Evolutionary conservation across 768 basidiomycete species (phyloP), one percentile per base, ranked within the genome.

Genomic region (Leccinum imitatum): DNA sequence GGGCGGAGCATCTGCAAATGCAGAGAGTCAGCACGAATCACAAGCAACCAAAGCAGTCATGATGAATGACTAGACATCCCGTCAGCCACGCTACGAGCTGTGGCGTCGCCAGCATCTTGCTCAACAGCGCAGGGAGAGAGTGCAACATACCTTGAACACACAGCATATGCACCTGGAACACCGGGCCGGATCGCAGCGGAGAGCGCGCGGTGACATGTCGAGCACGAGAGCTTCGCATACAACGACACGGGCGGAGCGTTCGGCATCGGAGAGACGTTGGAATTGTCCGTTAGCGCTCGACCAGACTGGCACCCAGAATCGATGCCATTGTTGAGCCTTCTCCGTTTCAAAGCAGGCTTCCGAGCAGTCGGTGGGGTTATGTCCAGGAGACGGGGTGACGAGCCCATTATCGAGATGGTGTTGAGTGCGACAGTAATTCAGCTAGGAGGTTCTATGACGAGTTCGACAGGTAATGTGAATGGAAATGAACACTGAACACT

Each of bases 121-220:
- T 35, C 53, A 27, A 17, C 41, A 30, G 8, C 13, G 10, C 7
- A 46, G 1, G 14, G 10, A 17, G 35, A 6, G 25, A 44, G 41
- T 3, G 23, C 44, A 27, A 60, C 62, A 52, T 7, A 70, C 71
- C 67, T 72, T 44, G 73, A 63, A 50, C 71, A 72, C 5, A 54
- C 7, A 39, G 39, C 17, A 15, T 47, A 52, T 23, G 37, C 55
- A 19, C 54, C 39, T 39, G 61, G 60, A 14, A 62, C 52, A 48
- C 67, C 63, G 30, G 63, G 54, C 35, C 69, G 62, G 37, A 65
- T 59, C 2, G 61, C 59, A 17, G 59, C 54, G 3, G 71, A 67
- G 35, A 72, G 63, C 13, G 63, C 54, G 14, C 71, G 73, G 65
- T 72, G 65, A 62, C 71, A 72, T 57, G 71, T 65, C 31, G 71